phyloP scores from a whole-genome alignment of 78 protist species.

The Capsaspora owczarzaki region DNA sequence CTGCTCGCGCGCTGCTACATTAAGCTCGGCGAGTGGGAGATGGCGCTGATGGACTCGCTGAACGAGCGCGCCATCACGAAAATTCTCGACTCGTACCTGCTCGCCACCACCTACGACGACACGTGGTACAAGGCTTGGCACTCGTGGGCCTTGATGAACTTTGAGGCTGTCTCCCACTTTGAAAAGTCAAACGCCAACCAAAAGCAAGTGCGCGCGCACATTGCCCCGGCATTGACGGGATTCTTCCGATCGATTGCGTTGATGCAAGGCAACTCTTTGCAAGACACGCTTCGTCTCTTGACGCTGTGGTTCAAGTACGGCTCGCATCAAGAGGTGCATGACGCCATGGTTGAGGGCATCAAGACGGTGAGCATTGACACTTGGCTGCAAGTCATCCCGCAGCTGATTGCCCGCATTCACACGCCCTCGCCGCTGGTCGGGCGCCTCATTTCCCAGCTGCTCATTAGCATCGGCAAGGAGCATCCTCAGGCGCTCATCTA shows the following conservation, averaged over 20 bases:
- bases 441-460: conserved; percentile 55
- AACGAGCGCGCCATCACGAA: neutral
- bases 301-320: conserved; percentile 77
- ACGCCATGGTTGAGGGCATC: conserved; percentile 57
- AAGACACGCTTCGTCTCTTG: conserved; percentile 80
- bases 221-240: conserved; percentile 59
- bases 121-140: conserved; percentile 95
- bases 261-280: conserved; percentile 33
- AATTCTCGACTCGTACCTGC: neutral
- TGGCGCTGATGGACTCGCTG: neutral
- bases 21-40: conserved; percentile 75
- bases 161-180: conserved; percentile 51
- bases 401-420: conserved; percentile 86
- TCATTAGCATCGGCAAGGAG: conserved; percentile 67
- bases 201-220: conserved; percentile 3
- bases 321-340: conserved; percentile 22
- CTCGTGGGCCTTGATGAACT: conserved; percentile 82
- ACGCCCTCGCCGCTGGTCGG: conserved; percentile 52
- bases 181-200: neutral
- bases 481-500: conserved; percentile 98
- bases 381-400: conserved; percentile 92
- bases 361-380: conserved; percentile 71
- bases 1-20: conserved; percentile 59
- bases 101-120: conserved; percentile 17
- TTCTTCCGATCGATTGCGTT: conserved; percentile 83